phyloP scores from a whole-genome alignment of 2,329 filamentous ascomycete species.

The Nothopassalora personata region DNA sequence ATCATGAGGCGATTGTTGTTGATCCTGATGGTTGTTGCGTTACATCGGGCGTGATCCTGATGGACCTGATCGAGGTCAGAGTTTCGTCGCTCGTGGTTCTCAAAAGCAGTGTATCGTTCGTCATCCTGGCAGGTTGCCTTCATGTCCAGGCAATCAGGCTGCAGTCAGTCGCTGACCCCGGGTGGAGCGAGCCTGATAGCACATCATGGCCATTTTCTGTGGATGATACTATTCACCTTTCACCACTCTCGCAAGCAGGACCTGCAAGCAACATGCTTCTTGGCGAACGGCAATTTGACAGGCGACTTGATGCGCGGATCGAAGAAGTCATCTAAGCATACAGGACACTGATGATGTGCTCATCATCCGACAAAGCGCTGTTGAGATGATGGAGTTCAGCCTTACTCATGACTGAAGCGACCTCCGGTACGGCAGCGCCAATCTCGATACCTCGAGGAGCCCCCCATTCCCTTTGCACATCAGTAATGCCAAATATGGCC shows the following conservation, averaged over 20 bases:
- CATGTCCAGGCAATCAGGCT: slow-evolving; percentile 4
- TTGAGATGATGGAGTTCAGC: background rate
- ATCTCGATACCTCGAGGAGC: background rate
- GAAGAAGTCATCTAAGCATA: background rate
- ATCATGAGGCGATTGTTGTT: background rate
- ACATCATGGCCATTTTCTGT: background rate
- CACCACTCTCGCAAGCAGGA: background rate
- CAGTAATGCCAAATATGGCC: background rate
- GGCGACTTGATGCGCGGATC: background rate
- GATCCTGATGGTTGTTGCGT: background rate
- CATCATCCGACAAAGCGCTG: background rate
- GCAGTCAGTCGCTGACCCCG: background rate
- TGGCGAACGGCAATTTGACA: background rate
- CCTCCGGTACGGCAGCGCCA: background rate
- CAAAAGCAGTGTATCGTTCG: slow-evolving; percentile 6
- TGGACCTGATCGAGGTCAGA: slow-evolving; percentile 16
- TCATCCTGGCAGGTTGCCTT: slow-evolving; percentile 3
- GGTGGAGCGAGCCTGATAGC: background rate
- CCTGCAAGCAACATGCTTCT: background rate
- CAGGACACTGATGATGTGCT: background rate
- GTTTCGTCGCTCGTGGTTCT: slow-evolving; percentile 14
- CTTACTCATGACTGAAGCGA: background rate
- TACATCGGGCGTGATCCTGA: background rate
- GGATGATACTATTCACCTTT: background rate
- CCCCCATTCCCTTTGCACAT: background rate